These are phyloP conservation scores for Obelidium mucronatum DNA, from an alignment of 192 early-diverging fungal species.

Conservation along the genomic window DNA sequence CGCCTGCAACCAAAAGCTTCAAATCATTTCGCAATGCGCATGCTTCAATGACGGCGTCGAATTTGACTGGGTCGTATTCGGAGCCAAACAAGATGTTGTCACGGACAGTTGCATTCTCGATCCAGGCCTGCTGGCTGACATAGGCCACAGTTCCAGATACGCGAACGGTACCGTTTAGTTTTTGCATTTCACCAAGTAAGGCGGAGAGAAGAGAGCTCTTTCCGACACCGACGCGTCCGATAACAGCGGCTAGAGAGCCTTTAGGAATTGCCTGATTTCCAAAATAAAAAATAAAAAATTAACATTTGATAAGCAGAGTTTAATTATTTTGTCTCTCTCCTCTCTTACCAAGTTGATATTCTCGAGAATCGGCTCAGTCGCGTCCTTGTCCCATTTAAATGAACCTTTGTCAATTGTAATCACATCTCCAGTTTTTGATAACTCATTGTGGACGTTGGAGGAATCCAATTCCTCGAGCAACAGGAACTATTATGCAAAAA, in stretches of 20 bases:
- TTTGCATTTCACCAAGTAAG: slow-evolving; percentile 76
- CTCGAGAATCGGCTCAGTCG: neutral
- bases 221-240: slow-evolving; percentile 77
- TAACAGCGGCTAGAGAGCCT: slow-evolving; percentile 70
- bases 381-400: slow-evolving; percentile 59
- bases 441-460: slow-evolving; percentile 8
- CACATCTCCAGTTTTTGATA: slow-evolving; percentile 41
- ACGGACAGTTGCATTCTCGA: slow-evolving; percentile 77
- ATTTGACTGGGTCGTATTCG: slow-evolving; percentile 69
- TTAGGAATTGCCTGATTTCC: slow-evolving; percentile 40
- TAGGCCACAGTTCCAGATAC: slow-evolving; percentile 71
- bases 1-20: slow-evolving; percentile 60
- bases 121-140: slow-evolving; percentile 81
- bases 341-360: slow-evolving; percentile 9
- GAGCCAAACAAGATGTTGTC: slow-evolving; percentile 91
- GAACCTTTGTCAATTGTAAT: slow-evolving; percentile 58
- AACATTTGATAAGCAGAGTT: neutral
- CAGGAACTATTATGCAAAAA: too few relatives aligned
- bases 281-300: too few relatives aligned
- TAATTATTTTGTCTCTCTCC: neutral
- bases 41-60: slow-evolving; percentile 57
- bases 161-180: slow-evolving; percentile 55
- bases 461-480: slow-evolving; percentile 30
- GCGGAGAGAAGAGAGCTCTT: slow-evolving; percentile 79
- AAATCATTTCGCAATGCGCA: slow-evolving; percentile 74